Conservation (phyloP, 1,284 basidiomycete genomes). For the Puccinia triticina region DNA sequence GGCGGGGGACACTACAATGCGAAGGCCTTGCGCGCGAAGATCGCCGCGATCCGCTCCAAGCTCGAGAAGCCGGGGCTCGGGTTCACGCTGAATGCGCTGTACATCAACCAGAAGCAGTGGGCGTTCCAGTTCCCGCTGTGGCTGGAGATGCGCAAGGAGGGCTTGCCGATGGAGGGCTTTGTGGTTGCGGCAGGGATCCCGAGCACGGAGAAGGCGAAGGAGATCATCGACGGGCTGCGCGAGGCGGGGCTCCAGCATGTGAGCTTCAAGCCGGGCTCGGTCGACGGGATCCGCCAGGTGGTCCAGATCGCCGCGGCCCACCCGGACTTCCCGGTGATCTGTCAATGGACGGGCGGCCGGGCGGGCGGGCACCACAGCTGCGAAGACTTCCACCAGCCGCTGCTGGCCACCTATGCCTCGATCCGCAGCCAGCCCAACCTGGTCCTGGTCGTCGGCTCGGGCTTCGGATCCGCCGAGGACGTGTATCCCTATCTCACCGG, state of each 20-base stretch:
- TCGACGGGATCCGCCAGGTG: constrained; percentile 95
- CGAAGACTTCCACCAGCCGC: constrained; percentile 97
- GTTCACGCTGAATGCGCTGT: constrained; percentile 89
- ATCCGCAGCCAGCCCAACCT: constrained; percentile 90
- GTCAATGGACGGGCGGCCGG: constrained; percentile 98
- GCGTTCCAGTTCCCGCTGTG: constrained; percentile 94
- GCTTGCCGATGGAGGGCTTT: constrained; percentile 93
- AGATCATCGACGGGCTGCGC: constrained; percentile 80
- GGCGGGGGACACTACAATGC: constrained; percentile 97
- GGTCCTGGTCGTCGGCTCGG: constrained; percentile 89
- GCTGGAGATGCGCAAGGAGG: constrained; percentile 95
- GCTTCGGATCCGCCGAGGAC: constrained; percentile 92
- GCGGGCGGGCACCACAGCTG: constrained; percentile 98
- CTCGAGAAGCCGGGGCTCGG: constrained; percentile 80
- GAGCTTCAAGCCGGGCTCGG: constrained; percentile 94
- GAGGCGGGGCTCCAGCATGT: constrained; percentile 87
- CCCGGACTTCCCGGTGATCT: constrained; percentile 94
- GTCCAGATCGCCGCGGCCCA: constrained; percentile 92
- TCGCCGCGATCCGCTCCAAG: constrained; percentile 80
- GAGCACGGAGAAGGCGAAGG: constrained; percentile 85
- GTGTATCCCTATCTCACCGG: constrained; percentile 96
- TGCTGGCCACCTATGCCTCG: constrained; percentile 82
- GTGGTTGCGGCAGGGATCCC: constrained; percentile 96
- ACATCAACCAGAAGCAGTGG: constrained; percentile 92
- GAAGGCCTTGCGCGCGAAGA: constrained; percentile 81